Evolutionary conservation across 2,329 filamentous ascomycete genomes (phyloP).

Genomic region (Sarocladium brachiariae): DNA sequence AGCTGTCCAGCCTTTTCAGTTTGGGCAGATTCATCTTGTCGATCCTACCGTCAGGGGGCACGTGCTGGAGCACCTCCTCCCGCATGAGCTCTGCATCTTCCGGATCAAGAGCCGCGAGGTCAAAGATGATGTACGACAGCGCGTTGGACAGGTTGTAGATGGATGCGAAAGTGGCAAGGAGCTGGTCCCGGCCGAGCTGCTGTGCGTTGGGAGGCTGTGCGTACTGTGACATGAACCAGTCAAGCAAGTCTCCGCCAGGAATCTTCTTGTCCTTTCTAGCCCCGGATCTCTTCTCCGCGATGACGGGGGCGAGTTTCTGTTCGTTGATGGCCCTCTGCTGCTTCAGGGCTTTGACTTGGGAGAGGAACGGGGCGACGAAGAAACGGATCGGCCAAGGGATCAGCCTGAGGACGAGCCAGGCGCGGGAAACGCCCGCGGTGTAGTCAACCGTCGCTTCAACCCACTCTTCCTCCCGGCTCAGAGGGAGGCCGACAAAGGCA

Average conservation of each 20-base stretch:
- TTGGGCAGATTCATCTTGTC: neutral
- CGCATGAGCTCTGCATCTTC: conserved; percentile 8
- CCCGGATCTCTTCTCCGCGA: conserved; percentile 1
- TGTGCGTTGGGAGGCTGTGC: neutral
- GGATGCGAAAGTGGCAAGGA: conserved; percentile 9
- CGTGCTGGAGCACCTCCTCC: conserved; percentile 3
- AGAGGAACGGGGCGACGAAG: conserved; percentile 6
- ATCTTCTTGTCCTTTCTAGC: neutral
- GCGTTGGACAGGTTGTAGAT: conserved; percentile 10
- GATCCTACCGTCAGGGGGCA: neutral
- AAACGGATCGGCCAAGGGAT: conserved; percentile 1
- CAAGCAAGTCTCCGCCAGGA: conserved; percentile 7
- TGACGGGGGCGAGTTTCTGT: conserved; percentile 5
- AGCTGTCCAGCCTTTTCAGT: conserved; percentile 10
- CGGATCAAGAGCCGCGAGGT: neutral
- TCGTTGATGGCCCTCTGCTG: conserved; percentile 5
- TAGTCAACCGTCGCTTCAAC: conserved; percentile 21
- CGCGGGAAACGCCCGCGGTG: conserved; percentile 14
- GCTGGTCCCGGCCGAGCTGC: conserved; percentile 6
- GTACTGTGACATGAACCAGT: conserved; percentile 10
- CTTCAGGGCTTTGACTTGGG: conserved; percentile 6
- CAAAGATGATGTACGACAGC: neutral
- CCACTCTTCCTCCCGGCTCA: conserved; percentile 23
- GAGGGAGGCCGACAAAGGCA: conserved; percentile 22
- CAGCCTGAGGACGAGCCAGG: conserved; percentile 9